phyloP scores from a whole-genome alignment of 192 early-diverging fungal genomes.

The Entomortierella chlamydospora region DNA sequence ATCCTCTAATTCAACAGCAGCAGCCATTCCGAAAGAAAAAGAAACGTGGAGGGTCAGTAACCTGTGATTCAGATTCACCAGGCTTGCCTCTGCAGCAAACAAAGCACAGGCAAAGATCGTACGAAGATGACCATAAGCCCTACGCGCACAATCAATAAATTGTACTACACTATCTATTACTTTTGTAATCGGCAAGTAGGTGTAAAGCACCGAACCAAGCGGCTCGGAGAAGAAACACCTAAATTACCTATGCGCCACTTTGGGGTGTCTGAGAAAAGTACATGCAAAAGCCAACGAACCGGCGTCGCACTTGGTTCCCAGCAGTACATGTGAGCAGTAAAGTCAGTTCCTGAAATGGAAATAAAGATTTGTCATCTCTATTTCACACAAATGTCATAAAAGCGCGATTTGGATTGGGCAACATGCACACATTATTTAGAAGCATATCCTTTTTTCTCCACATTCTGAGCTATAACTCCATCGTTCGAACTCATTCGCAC shows the following conservation, averaged over 20 bases:
- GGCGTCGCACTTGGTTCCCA: too few species aligned
- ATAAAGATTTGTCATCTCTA: neutral
- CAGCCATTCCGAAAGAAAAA: conserved; percentile 7
- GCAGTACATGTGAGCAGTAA: too few species aligned
- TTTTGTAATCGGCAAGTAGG: too few species aligned
- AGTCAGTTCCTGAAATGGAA: conserved; percentile 7
- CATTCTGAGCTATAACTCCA: neutral
- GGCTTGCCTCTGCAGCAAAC: neutral
- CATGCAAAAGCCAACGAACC: too few species aligned
- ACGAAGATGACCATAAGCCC: neutral
- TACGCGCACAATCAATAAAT: conserved; percentile 3
- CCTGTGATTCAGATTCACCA: neutral
- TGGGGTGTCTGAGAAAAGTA: too few species aligned
- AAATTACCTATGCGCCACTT: too few species aligned
- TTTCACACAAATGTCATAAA: neutral
- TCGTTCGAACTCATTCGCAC: too few species aligned
- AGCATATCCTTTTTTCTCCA: neutral
- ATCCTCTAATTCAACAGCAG: neutral
- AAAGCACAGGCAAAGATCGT: neutral
- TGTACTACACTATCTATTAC: too few species aligned
- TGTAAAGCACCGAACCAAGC: too few species aligned
- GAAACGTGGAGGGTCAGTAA: conserved; percentile 1
- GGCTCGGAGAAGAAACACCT: too few species aligned
- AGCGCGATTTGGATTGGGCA: too few species aligned
- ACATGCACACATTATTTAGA: too few species aligned